Conservation (phyloP, 2,329 filamentous ascomycete genomes). For the Penicillium decumbens region DNA sequence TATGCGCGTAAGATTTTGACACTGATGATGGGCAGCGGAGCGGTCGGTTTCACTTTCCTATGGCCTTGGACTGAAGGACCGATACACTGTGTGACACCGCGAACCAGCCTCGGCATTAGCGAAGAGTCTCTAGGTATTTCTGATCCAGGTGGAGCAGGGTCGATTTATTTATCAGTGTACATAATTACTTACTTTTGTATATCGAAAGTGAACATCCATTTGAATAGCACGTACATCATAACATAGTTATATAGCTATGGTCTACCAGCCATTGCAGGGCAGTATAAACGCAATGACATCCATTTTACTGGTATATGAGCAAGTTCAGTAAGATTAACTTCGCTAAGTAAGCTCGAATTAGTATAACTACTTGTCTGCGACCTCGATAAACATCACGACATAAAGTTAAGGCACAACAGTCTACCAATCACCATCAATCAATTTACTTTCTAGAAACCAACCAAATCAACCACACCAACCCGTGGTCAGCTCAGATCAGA, state of each 20-base stretch:
- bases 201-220: neutral
- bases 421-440: neutral
- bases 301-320: neutral
- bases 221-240: no score
- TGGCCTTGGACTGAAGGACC: neutral
- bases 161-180: no score
- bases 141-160: neutral
- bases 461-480: neutral
- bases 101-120: neutral
- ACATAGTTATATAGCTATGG: no score
- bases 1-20: constrained; percentile 9
- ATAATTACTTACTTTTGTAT: neutral
- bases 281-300: no score
- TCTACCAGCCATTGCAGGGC: neutral
- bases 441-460: neutral
- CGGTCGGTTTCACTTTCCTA: constrained; percentile 5
- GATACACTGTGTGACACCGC: constrained; percentile 4
- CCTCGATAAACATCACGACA: neutral
- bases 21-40: constrained; percentile 2
- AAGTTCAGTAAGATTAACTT: neutral
- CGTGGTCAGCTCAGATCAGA: neutral
- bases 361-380: neutral
- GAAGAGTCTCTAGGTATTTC: constrained; percentile 1
- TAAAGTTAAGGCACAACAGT: neutral
- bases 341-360: neutral